phyloP scores from a whole-genome alignment of 768 basidiomycete genomes.

The Lentinula aciculospora region DNA sequence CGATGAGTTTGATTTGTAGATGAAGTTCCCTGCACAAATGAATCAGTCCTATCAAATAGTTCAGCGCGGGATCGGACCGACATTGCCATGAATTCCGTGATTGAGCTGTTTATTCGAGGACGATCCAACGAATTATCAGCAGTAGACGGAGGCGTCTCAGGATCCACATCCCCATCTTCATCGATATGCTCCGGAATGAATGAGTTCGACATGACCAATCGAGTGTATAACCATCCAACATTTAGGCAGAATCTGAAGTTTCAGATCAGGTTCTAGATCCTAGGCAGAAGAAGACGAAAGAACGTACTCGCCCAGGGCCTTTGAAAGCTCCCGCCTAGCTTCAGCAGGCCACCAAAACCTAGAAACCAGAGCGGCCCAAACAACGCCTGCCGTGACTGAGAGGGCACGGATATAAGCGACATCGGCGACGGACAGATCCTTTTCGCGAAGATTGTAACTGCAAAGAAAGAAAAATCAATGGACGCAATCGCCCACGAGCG shows the following conservation, averaged over 20 bases:
- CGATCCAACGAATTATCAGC: neutral
- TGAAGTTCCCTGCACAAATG: slow-evolving; percentile 75
- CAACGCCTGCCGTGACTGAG: slow-evolving; percentile 78
- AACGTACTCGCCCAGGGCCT: slow-evolving; percentile 76
- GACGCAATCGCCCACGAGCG: neutral
- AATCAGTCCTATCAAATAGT: neutral
- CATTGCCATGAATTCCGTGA: slow-evolving; percentile 92
- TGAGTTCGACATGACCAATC: slow-evolving; percentile 84
- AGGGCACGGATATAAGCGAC: slow-evolving; percentile 76
- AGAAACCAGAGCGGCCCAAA: slow-evolving; percentile 87
- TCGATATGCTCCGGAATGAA: slow-evolving; percentile 46
- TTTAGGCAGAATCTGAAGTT: slow-evolving; percentile 86
- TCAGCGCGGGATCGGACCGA: slow-evolving; percentile 20
- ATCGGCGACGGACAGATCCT: slow-evolving; percentile 50
- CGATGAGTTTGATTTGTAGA: slow-evolving; percentile 85
- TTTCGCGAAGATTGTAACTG: slow-evolving; percentile 77
- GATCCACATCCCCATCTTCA: slow-evolving; percentile 11
- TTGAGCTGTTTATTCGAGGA: slow-evolving; percentile 51
- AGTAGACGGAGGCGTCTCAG: neutral
- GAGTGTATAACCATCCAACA: slow-evolving; percentile 92
- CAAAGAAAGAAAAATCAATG: neutral
- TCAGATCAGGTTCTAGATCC: neutral
- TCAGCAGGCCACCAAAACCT: slow-evolving; percentile 96
- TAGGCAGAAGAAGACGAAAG: neutral
- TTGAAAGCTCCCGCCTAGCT: slow-evolving; percentile 81